Evolutionary conservation across 306 rosid species (phyloP).

Genomic region (Sicyos baderoa): DNA sequence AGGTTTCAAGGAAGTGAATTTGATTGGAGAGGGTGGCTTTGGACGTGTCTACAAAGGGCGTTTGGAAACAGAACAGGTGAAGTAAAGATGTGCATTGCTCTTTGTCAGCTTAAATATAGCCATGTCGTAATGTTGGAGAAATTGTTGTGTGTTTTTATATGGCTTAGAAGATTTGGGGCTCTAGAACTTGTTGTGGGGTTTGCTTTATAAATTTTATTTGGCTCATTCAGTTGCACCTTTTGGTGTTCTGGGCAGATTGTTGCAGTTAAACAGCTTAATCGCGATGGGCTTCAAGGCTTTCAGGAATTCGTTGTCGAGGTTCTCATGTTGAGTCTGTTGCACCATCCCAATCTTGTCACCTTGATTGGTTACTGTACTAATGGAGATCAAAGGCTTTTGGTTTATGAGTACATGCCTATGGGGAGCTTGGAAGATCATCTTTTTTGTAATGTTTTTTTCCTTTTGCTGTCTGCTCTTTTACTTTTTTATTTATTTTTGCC

Average conservation of each 20-base stretch:
- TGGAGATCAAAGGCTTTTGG: conserved; percentile 88
- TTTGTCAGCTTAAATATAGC: background rate
- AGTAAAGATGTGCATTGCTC: conserved; percentile 10
- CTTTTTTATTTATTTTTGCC: background rate
- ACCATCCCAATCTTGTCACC: conserved; percentile 79
- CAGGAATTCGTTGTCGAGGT: conserved; percentile 91
- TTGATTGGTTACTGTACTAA: conserved; percentile 92
- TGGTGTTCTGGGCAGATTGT: conserved; percentile 45
- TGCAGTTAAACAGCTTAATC: conserved; percentile 79
- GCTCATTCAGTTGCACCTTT: background rate
- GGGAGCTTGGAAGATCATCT: conserved; percentile 82
- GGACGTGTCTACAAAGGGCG: conserved; percentile 93
- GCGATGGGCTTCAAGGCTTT: conserved; percentile 78
- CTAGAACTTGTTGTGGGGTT: too few relatives aligned
- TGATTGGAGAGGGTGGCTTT: conserved; percentile 96
- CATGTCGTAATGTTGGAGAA: too few relatives aligned
- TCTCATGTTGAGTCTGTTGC: conserved; percentile 85
- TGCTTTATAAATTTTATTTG: background rate
- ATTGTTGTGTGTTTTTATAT: too few relatives aligned
- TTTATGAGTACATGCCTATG: conserved; percentile 80
- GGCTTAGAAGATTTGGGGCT: too few relatives aligned
- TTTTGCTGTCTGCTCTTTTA: background rate
- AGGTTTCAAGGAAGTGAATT: conserved; percentile 59
- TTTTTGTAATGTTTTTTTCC: conserved; percentile 35
- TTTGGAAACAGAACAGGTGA: conserved; percentile 57